Evolutionary conservation across 2,329 filamentous ascomycete species (phyloP).

Genomic region (Aspergillus novoparasiticus): DNA sequence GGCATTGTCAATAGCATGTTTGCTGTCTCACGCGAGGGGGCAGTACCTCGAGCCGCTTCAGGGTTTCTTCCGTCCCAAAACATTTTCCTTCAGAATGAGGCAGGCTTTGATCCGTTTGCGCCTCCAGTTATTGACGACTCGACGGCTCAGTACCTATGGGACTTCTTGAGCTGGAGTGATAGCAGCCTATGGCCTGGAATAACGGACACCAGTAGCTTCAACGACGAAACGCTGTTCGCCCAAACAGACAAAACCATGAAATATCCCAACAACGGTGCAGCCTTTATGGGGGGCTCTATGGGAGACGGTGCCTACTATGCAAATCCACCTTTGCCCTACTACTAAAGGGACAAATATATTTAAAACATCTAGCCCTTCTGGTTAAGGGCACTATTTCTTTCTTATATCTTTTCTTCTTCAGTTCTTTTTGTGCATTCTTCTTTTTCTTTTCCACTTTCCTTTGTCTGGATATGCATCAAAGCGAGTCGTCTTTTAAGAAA

Average conservation of each 20-base stretch:
- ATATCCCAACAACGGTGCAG: slow-evolving; percentile 21
- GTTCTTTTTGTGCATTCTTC: not conserved
- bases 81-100: slow-evolving; percentile 23
- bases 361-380: not conserved
- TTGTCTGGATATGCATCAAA: not conserved
- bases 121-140: slow-evolving; percentile 32
- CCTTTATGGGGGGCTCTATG: slow-evolving; percentile 26
- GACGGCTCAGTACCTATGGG: slow-evolving; percentile 37
- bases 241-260: slow-evolving; percentile 32
- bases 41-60: slow-evolving; percentile 13
- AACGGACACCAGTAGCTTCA: slow-evolving; percentile 27
- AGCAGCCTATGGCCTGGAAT: slow-evolving; percentile 35
- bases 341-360: not conserved
- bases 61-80: not conserved
- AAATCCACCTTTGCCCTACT: slow-evolving; percentile 30
- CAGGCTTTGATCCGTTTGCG: slow-evolving; percentile 28
- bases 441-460: not conserved
- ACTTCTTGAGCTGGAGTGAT: slow-evolving; percentile 43
- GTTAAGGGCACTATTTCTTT: not conserved
- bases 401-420: not conserved
- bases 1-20: slow-evolving; percentile 16
- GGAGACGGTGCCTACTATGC: slow-evolving; percentile 29
- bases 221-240: slow-evolving; percentile 28
- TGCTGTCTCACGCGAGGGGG: slow-evolving; percentile 20
- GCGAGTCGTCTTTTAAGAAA: not conserved